These are phyloP conservation scores for Filosporella fistucella DNA, from an alignment of 495 filamentous ascomycete genomes.

Conservation along the genomic window DNA sequence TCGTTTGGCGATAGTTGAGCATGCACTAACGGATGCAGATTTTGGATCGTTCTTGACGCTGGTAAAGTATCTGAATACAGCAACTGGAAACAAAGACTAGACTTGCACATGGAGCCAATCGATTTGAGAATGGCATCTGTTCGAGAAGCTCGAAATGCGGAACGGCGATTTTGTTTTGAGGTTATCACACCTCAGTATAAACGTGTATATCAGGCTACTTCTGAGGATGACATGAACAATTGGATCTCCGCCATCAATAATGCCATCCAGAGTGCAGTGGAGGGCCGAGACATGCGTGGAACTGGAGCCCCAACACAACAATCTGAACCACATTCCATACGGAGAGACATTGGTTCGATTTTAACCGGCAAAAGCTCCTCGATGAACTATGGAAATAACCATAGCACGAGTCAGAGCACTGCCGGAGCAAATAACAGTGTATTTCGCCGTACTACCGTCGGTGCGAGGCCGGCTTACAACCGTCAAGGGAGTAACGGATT, in stretches of 20 bases:
- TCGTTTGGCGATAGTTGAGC: not conserved
- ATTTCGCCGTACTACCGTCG: slow-evolving; percentile 83
- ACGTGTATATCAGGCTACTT: slow-evolving; percentile 95
- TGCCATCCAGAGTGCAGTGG: slow-evolving; percentile 90
- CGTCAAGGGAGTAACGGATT: slow-evolving; percentile 61
- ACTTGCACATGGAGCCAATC: slow-evolving; percentile 97
- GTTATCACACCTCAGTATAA: slow-evolving; percentile 97
- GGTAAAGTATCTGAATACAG: slow-evolving; percentile 96
- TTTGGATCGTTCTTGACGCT: slow-evolving; percentile 97
- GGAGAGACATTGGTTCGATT: slow-evolving; percentile 84
- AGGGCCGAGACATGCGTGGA: slow-evolving; percentile 61
- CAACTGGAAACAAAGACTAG: slow-evolving; percentile 97
- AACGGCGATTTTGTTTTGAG: slow-evolving; percentile 96
- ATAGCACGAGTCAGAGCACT: slow-evolving; percentile 14
- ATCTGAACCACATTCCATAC: slow-evolving; percentile 49
- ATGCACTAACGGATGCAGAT: slow-evolving; percentile 46
- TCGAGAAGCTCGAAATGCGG: slow-evolving; percentile 87
- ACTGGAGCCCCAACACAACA: slow-evolving; percentile 39
- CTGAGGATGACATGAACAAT: slow-evolving; percentile 94
- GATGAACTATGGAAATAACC: slow-evolving; percentile 52
- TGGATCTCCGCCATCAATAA: slow-evolving; percentile 99
- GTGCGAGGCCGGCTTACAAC: slow-evolving; percentile 72
- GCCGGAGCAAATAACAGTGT: slow-evolving; percentile 44
- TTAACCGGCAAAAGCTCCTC: slow-evolving; percentile 92
- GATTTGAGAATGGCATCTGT: slow-evolving; percentile 96